Percentiles rank a stretch among this genome's conserved stretches.
phyloP scores from a whole-genome alignment of 257 asterid genomes.

The Hygrophila difformis region DNA sequence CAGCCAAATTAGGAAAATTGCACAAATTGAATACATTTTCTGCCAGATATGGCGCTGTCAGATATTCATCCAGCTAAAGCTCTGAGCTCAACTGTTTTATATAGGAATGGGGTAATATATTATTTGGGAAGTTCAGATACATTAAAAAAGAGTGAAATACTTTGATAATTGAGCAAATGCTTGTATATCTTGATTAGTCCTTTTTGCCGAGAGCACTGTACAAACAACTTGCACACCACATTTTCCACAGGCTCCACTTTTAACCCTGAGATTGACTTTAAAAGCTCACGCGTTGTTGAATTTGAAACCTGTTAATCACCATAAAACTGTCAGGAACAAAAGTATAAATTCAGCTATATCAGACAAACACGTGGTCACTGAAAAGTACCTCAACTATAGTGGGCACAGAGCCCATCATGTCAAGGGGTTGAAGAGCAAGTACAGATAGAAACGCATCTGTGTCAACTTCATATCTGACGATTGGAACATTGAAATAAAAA shows the following conservation, averaged over 20 bases:
- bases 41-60: slow-evolving; percentile 26
- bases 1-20: slow-evolving; percentile 69
- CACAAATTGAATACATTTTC: slow-evolving; percentile 94
- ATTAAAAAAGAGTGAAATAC: slow-evolving; percentile 33
- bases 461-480: slow-evolving; percentile 76
- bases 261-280: slow-evolving; percentile 82
- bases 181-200: slow-evolving; percentile 92
- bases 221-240: slow-evolving; percentile 86
- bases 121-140: not conserved
- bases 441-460: slow-evolving; percentile 95
- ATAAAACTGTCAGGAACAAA: slow-evolving; percentile 14
- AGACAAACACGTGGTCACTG: slow-evolving; percentile 9
- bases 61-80: slow-evolving; percentile 16
- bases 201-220: slow-evolving; percentile 96
- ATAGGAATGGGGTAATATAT: not conserved
- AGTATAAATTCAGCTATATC: slow-evolving; percentile 3
- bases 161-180: slow-evolving; percentile 91
- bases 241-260: slow-evolving; percentile 86
- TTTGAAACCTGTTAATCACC: slow-evolving; percentile 83
- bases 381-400: slow-evolving; percentile 78
- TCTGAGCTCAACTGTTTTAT: too few species aligned
- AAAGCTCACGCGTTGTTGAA: slow-evolving; percentile 73
- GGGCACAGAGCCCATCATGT: slow-evolving; percentile 65
- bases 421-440: slow-evolving; percentile 92
- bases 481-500: slow-evolving; percentile 4